phyloP scores from a whole-genome alignment of 208 protist genomes.

The Borovskyia barvae region DNA sequence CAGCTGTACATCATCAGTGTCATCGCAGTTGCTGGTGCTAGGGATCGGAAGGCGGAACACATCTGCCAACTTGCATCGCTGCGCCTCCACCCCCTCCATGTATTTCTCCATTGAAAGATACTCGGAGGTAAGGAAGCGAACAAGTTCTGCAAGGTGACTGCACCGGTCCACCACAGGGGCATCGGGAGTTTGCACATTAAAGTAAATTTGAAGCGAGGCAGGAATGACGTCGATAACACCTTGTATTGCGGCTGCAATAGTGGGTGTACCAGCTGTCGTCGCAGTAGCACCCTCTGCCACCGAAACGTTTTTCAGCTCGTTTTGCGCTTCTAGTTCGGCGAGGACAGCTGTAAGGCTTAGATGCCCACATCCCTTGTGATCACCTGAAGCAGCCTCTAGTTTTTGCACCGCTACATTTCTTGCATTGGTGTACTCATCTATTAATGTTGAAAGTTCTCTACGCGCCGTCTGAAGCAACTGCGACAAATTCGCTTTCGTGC shows the following conservation, averaged over 20 bases:
- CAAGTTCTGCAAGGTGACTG: slow-evolving; percentile 5
- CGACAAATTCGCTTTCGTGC: slow-evolving; percentile 9
- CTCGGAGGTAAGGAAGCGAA: slow-evolving; percentile 22
- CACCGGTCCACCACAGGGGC: slow-evolving; percentile 14
- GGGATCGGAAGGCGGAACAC: slow-evolving; percentile 9
- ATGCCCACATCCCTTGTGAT: not conserved
- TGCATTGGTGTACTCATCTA: slow-evolving; percentile 12
- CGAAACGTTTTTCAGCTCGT: not conserved
- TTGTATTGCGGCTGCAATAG: slow-evolving; percentile 13
- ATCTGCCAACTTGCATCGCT: slow-evolving; percentile 8
- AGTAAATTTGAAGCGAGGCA: slow-evolving; percentile 30
- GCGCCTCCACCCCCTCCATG: slow-evolving; percentile 22
- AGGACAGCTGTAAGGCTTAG: slow-evolving; percentile 13
- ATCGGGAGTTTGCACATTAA: slow-evolving; percentile 14
- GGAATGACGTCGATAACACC: slow-evolving; percentile 21
- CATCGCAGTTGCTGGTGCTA: not conserved
- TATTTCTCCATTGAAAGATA: slow-evolving; percentile 32
- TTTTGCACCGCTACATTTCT: slow-evolving; percentile 1
- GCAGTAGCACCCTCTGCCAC: not conserved
- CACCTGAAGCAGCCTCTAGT: not conserved
- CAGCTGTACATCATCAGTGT: not conserved
- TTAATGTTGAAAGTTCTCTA: not conserved
- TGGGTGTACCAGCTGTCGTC: not conserved
- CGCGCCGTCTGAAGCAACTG: slow-evolving; percentile 3
- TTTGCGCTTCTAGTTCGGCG: slow-evolving; percentile 19